These are phyloP conservation scores for Imleria badia DNA, from an alignment of 768 basidiomycete genomes.

Conservation along the genomic window DNA sequence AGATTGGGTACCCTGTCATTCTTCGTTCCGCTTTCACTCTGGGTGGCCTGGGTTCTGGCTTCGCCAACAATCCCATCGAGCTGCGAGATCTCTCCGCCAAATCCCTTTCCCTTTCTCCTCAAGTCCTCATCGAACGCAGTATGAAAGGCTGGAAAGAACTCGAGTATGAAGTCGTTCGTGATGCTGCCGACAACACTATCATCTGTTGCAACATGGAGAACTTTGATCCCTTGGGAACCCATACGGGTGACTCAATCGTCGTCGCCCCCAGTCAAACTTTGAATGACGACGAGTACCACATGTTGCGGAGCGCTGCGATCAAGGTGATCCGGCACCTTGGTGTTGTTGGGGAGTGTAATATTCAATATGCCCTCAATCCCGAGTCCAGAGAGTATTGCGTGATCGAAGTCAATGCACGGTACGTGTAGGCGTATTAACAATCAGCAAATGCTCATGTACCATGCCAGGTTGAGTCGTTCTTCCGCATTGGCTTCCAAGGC, in stretches of 20 bases:
- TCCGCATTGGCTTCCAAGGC: constrained; percentile 98
- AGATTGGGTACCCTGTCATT: constrained; percentile 97
- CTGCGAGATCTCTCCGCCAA: constrained; percentile 92
- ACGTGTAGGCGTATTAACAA: background rate
- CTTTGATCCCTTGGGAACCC: constrained; percentile 98
- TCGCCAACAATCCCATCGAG: constrained; percentile 93
- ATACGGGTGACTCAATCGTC: constrained; percentile 99
- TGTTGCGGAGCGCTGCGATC: constrained; percentile 96
- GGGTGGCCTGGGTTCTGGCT: constrained; percentile 97
- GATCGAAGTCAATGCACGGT: constrained; percentile 97
- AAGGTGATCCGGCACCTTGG: constrained; percentile 92
- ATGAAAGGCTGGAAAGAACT: constrained; percentile 99
- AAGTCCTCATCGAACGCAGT: constrained; percentile 94
- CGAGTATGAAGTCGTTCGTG: constrained; percentile 98
- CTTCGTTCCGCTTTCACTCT: constrained; percentile 96
- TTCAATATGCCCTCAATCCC: constrained; percentile 98
- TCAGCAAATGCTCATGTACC: background rate
- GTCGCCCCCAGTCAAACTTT: constrained; percentile 98
- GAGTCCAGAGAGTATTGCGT: constrained; percentile 93
- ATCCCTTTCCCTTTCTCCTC: constrained; percentile 86
- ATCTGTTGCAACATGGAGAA: constrained; percentile 99
- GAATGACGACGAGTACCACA: constrained; percentile 98
- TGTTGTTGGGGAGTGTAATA: constrained; percentile 94
- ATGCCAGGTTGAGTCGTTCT: constrained; percentile 69
- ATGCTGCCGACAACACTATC: constrained; percentile 98